Evolutionary conservation across 768 basidiomycete genomes (phyloP).

Genomic region (Collybia sordida): DNA sequence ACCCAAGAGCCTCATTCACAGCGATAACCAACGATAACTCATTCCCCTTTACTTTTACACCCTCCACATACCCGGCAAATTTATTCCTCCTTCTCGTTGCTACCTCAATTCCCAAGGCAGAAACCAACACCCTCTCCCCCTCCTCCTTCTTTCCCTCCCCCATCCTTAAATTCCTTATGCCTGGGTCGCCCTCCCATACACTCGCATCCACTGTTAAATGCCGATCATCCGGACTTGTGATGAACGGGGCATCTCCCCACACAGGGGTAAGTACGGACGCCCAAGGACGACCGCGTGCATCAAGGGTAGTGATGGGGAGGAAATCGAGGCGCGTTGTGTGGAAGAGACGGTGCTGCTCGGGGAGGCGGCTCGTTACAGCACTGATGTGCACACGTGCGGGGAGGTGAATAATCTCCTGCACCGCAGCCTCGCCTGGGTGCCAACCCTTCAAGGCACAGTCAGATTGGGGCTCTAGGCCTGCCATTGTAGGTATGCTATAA

Average conservation of each 20-base stretch:
- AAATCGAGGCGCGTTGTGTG: conserved; percentile 27
- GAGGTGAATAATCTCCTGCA: conserved; percentile 23
- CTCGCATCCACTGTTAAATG: conserved; percentile 18
- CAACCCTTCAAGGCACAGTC: conserved; percentile 15
- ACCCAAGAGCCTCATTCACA: conserved; percentile 30
- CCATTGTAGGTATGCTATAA: too few species aligned
- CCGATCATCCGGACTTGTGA: conserved; percentile 20
- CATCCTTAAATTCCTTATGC: conserved; percentile 23
- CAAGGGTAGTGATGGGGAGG: conserved; percentile 29
- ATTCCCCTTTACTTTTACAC: conserved; percentile 23
- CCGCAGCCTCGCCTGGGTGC: conserved; percentile 25
- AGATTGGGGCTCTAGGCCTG: too few species aligned
- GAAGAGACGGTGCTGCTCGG: conserved; percentile 30
- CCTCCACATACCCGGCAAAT: conserved; percentile 37
- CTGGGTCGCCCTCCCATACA: conserved; percentile 38
- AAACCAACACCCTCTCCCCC: conserved; percentile 28
- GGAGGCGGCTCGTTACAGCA: conserved; percentile 21
- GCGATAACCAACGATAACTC: conserved; percentile 39
- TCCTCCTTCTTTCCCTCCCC: conserved; percentile 1
- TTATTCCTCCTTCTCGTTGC: conserved; percentile 47
- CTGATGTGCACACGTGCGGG: conserved; percentile 20
- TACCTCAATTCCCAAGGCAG: conserved; percentile 50
- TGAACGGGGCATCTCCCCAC: conserved; percentile 24
- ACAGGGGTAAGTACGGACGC: conserved; percentile 28
- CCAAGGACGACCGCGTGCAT: conserved; percentile 28